Percentiles rank a stretch among this genome's conserved stretches.
Conservation (phyloP, 2,329 filamentous ascomycete genomes). For the Cordyceps fumosorosea region DNA sequence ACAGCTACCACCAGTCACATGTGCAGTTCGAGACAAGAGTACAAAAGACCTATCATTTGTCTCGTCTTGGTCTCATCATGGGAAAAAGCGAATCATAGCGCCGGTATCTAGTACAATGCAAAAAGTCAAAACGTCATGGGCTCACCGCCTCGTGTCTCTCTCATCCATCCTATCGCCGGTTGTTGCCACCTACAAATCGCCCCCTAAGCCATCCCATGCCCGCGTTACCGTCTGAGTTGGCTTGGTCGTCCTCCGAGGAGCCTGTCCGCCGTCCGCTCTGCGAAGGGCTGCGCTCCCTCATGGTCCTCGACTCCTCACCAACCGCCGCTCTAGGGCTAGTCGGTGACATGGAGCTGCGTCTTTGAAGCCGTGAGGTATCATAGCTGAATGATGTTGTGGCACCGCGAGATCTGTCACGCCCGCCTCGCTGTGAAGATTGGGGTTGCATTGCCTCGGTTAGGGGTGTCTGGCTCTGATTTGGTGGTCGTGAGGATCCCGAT, state of each 20-base stretch:
- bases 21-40: background rate
- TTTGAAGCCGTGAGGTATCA: constrained; percentile 28
- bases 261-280: constrained; percentile 26
- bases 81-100: background rate
- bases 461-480: constrained; percentile 23
- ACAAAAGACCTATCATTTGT: background rate
- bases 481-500: constrained; percentile 14
- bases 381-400: constrained; percentile 23
- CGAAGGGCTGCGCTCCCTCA: constrained; percentile 34
- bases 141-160: background rate
- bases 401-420: constrained; percentile 18
- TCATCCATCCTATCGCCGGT: background rate
- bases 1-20: background rate
- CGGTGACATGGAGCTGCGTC: constrained; percentile 34
- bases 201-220: constrained; percentile 40
- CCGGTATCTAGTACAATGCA: constrained; percentile 3
- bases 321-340: constrained; percentile 27
- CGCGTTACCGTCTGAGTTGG: constrained; percentile 27
- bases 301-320: constrained; percentile 25
- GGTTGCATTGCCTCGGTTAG: constrained; percentile 26
- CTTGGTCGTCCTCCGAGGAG: constrained; percentile 19
- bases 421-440: constrained; percentile 24
- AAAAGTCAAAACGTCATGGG: background rate
- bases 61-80: background rate
- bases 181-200: constrained; percentile 28